These are phyloP conservation scores for Puccinia hordei DNA, from an alignment of 1,284 basidiomycete genomes.

Conservation along the genomic window DNA sequence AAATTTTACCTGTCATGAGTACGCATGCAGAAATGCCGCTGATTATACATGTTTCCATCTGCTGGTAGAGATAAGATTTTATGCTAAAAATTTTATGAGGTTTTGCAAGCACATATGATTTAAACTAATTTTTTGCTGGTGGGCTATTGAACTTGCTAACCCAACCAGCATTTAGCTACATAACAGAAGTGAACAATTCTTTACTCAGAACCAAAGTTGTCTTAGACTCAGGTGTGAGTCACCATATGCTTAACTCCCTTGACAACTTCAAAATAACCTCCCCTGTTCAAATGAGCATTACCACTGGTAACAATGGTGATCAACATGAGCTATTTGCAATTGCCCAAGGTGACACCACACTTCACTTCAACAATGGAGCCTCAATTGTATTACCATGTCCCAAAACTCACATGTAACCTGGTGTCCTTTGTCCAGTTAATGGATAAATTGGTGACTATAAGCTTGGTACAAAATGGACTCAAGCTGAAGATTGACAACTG, in stretches of 20 bases:
- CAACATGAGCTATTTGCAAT: neutral
- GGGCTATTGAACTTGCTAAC: too few relatives aligned
- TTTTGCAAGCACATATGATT: too few relatives aligned
- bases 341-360: neutral
- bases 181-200: neutral
- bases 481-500: neutral
- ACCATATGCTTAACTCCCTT: too few relatives aligned
- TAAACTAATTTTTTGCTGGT: too few relatives aligned
- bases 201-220: neutral
- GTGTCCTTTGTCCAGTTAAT: neutral
- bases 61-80: too few relatives aligned
- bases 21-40: too few relatives aligned
- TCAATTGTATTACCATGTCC: neutral
- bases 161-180: neutral
- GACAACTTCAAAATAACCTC: neutral
- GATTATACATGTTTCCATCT: too few relatives aligned
- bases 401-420: neutral
- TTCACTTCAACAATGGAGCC: neutral
- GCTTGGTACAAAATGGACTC: neutral
- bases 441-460: neutral
- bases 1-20: too few relatives aligned
- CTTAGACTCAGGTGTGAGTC: too few relatives aligned
- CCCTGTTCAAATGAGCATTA: neutral
- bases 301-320: neutral
- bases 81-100: too few relatives aligned